Base-by-base conservation (phyloP, 768 basidiomycete genomes). In the Panaeolus papilionaceus region DNA sequence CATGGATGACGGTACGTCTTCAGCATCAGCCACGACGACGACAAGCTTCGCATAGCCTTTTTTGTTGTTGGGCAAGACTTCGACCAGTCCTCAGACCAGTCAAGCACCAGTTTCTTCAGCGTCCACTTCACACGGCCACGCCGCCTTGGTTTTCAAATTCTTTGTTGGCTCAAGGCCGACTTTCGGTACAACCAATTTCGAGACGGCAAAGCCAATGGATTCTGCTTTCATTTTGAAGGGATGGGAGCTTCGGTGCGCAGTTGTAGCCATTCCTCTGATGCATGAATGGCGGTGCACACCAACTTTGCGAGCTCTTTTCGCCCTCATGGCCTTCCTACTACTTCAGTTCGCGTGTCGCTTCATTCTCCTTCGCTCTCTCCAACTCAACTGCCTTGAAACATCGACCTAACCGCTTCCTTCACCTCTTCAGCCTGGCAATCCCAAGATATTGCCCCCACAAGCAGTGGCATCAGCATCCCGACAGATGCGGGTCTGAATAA, bases 1-100 rank as follows among this genome's bases (percentile, higher is more conserved):
- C 74, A 84, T 85, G 84, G 84, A 85, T 83, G 83, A 92, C 89
- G 90, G 90, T 92, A 92, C 90, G 90, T 92, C 82, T 77, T 85
- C 90, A 91, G 84, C 90, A 89, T 89, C 88, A 86, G 82, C 88
- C 81, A 83, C 89, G 83, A 81, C 89, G 79, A 82, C 89, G 82
- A 82, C 88, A 78, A 83, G 78, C 80, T 80, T 82, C 73, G 79
- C 75, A 78, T 80, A 79, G 68, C 79, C 75, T 78, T 81, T 78
- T 80, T 80, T 75, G 54, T 37, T 58, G 54, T 58, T 58, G 54
- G 54, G 54, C 54, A 58, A 58, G 54, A 72, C 69, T 70, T 73
- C 75, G 73, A 75, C 72, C 70, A 71, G 71, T 76, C 72, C 54
- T 69, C 69, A 68, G 72, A 71, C 68, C 67, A 73, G 70, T 71